Conservation (phyloP, 139 green algal species). For the Gonium pectorale region DNA sequence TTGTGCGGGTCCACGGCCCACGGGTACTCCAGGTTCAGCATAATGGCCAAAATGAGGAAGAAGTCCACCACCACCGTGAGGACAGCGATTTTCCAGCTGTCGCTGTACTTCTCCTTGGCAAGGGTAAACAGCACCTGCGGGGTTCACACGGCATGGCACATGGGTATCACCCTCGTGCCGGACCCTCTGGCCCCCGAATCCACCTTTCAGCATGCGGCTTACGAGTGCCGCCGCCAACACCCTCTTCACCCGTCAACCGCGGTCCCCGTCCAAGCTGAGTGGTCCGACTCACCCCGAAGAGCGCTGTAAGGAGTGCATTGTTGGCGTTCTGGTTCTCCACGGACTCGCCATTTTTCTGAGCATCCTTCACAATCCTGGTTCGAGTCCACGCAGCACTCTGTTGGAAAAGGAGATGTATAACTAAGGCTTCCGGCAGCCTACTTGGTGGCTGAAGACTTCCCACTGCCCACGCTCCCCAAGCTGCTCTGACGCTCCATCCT, state of each 20-base stretch:
- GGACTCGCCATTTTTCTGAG: constrained; percentile 30
- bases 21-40: constrained; percentile 64
- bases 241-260: too few relatives aligned
- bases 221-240: too few relatives aligned
- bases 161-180: background rate
- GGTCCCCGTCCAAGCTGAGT: too few relatives aligned
- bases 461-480: constrained; percentile 44
- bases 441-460: constrained; percentile 41
- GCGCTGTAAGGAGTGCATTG: background rate
- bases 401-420: too few relatives aligned
- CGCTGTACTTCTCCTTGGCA: constrained; percentile 66
- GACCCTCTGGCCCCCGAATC: background rate
- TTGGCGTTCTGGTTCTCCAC: constrained; percentile 29
- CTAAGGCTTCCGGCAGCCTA: constrained; percentile 9
- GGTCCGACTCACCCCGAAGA: constrained; percentile 26
- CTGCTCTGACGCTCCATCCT: constrained; percentile 56
- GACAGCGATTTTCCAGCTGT: constrained; percentile 54
- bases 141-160: too few relatives aligned
- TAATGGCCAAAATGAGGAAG: constrained; percentile 55
- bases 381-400: too few relatives aligned
- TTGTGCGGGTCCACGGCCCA: constrained; percentile 47
- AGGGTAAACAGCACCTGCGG: constrained; percentile 56
- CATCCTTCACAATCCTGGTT: constrained; percentile 47
- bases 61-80: constrained; percentile 61
- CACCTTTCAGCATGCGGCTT: too few relatives aligned